Evolutionary conservation across 2,329 filamentous ascomycete species (phyloP).

Genomic region (Trichoderma pleuroti): DNA sequence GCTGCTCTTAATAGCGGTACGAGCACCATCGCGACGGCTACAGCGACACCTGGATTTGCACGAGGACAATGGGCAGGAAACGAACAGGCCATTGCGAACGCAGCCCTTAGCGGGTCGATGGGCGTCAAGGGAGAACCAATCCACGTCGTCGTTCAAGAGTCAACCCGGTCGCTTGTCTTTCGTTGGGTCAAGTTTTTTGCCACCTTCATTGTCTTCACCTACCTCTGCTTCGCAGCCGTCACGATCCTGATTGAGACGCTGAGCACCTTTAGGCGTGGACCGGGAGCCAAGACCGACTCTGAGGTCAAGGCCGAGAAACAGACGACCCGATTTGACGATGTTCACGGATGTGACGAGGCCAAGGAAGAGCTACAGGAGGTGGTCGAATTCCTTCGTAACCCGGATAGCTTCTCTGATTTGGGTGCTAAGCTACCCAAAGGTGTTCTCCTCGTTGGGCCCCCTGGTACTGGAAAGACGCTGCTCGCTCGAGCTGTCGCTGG

Average conservation of each 20-base stretch:
- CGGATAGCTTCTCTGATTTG: conserved; percentile 86
- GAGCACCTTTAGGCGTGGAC: conserved; percentile 69
- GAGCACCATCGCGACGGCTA: conserved; percentile 25
- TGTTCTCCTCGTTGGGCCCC: conserved; percentile 89
- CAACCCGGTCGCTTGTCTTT: conserved; percentile 72
- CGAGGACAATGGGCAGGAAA: conserved; percentile 30
- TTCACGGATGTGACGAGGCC: conserved; percentile 95
- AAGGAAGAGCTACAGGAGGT: conserved; percentile 97
- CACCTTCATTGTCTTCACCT: conserved; percentile 73
- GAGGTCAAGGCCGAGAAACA: conserved; percentile 93
- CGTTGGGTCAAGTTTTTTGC: conserved; percentile 87
- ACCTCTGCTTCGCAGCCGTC: conserved; percentile 73
- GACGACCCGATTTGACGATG: conserved; percentile 84
- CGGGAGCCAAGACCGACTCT: conserved; percentile 67
- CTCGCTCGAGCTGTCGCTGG: conserved; percentile 93
- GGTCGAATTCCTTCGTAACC: conserved; percentile 92
- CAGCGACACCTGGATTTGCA: conserved; percentile 24
- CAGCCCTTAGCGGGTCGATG: conserved; percentile 36
- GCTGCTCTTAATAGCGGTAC: conserved; percentile 32
- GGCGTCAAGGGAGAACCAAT: conserved; percentile 82
- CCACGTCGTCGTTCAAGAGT: conserved; percentile 94
- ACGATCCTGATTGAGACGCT: conserved; percentile 80
- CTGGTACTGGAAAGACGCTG: conserved; percentile 95
- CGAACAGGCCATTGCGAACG: conserved; percentile 31
- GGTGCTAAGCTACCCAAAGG: conserved; percentile 97